These are phyloP conservation scores for Leptomonas seymouri DNA, from an alignment of 208 protist genomes.

Conservation along the genomic window DNA sequence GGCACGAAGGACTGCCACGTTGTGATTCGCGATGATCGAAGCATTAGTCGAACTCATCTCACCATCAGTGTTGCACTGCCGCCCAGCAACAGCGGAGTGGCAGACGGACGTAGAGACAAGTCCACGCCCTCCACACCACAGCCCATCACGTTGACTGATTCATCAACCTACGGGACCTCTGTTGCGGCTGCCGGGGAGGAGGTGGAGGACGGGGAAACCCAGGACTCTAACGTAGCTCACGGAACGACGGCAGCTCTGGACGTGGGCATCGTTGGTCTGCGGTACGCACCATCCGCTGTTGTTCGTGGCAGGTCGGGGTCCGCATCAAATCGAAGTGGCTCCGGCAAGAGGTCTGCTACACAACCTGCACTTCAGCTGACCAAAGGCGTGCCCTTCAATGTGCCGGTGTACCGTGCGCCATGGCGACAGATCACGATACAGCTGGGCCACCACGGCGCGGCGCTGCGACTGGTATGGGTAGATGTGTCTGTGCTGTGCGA, in stretches of 20 bases:
- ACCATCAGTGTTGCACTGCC: constrained; percentile 40
- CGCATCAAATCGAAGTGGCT: neutral
- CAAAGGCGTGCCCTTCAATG: constrained; percentile 35
- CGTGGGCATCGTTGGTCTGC: constrained; percentile 23
- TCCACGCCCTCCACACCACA: constrained; percentile 6
- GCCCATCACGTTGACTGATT: constrained; percentile 64
- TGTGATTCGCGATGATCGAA: constrained; percentile 63
- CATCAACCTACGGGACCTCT: constrained; percentile 72
- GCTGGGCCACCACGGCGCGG: constrained; percentile 58
- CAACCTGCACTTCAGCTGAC: constrained; percentile 16
- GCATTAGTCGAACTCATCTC: constrained; percentile 84
- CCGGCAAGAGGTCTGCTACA: neutral
- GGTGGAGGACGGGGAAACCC: constrained; percentile 9
- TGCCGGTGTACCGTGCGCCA: constrained; percentile 36
- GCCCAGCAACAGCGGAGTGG: neutral
- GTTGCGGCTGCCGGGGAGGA: constrained; percentile 26
- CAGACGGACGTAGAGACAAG: neutral
- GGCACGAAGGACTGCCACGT: constrained; percentile 76
- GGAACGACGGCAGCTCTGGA: neutral
- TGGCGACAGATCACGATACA: constrained; percentile 51
- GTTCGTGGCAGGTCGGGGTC: neutral
- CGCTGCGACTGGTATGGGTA: constrained; percentile 58
- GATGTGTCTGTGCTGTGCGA: constrained; percentile 50
- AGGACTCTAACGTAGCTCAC: constrained; percentile 6
- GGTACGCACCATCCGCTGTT: constrained; percentile 3